Evolutionary conservation across 202 grass and related monocot genomes (phyloP).

Genomic region (Musa balbisiana): DNA sequence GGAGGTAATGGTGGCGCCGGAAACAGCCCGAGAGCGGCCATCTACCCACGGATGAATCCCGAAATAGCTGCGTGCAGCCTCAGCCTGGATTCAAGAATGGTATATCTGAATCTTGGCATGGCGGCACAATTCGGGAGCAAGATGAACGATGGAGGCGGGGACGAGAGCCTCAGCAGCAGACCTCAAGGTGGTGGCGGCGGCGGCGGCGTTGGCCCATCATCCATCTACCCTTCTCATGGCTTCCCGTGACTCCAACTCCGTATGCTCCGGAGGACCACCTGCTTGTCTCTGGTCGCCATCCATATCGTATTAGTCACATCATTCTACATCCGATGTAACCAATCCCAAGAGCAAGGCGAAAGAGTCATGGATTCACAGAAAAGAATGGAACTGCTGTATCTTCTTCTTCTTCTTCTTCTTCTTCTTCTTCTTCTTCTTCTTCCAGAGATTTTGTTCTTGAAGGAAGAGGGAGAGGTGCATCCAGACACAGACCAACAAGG

Average conservation of each 20-base stretch:
- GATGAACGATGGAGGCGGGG: constrained; percentile 43
- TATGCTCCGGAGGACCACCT: not conserved
- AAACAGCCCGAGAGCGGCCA: constrained; percentile 14
- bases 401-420: too few species aligned
- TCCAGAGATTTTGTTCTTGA: not conserved
- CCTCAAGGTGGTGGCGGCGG: not conserved
- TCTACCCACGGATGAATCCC: constrained; percentile 10
- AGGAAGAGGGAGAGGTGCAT: constrained; percentile 5
- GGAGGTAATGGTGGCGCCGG: constrained; percentile 30
- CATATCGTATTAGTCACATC: constrained; percentile 15
- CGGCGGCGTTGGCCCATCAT: constrained; percentile 39
- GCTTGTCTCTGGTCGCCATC: not conserved
- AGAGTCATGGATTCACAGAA: too few species aligned
- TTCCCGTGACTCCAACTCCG: constrained; percentile 45
- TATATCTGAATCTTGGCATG: constrained; percentile 85
- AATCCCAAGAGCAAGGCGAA: not conserved
- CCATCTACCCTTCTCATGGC: constrained; percentile 75
- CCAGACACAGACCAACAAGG: too few species aligned
- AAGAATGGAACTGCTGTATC: not conserved
- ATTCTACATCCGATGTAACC: not conserved
- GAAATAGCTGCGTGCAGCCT: constrained; percentile 51
- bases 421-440: too few species aligned
- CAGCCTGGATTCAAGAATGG: constrained; percentile 84
- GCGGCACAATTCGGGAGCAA: constrained; percentile 34
- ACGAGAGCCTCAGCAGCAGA: constrained; percentile 23